Base-by-base conservation (phyloP, 148 eudicot genomes). In the Vaccinium corymbosum region DNA sequence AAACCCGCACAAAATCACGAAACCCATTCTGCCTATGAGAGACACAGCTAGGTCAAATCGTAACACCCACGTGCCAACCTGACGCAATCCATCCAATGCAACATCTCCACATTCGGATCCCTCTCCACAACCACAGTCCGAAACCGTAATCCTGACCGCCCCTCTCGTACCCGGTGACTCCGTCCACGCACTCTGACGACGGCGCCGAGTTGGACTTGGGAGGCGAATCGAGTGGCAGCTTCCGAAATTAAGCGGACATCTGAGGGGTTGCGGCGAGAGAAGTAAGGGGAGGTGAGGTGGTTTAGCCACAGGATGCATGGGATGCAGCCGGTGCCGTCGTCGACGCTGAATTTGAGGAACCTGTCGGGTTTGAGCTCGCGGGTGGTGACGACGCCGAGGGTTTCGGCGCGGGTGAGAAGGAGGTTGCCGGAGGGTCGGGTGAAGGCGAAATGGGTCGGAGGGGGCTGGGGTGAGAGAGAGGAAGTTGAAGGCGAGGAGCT, bases 51-150 rank as follows among this genome's bases (percentile, higher is more conserved):
- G 25, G 51, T 11, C 25, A 38, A 74, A 85, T 85, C 83, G 35
- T 92, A 91, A 32, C 90, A 84, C 80, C 81, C 83, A 8, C 88
- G 75, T 0, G 89, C 92, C 78, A 91, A 73, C 82, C 80, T 88
- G 76, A 96, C 50, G 87, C 98, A 96, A 81, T 96, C 91, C 89
- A 96, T 71, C 98, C 95, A 94, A 83, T 96, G 99, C 91, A 96
- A 70, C 42, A 93, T 82, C 82, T 96, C 93, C 3, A 88, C 86
- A 89, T 96, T 94, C 0, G 98, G 94, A 25, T 96, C 94, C 20
- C 85, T 85, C 87, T 94, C 99, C 1, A 84, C 80, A 15, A 76
- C 79, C 38, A 92, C 92, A 90, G n/a, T 93, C 95, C 46, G 92
- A 86, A 77, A 94, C 98, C 20, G 98, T 94, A 52, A 96, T 56